Percentiles rank a stretch among this genome's conserved stretches.
Evolutionary conservation across 1,139 yeast genomes (phyloP).

Genomic region (Yamadazyma pseudoaaseri): DNA sequence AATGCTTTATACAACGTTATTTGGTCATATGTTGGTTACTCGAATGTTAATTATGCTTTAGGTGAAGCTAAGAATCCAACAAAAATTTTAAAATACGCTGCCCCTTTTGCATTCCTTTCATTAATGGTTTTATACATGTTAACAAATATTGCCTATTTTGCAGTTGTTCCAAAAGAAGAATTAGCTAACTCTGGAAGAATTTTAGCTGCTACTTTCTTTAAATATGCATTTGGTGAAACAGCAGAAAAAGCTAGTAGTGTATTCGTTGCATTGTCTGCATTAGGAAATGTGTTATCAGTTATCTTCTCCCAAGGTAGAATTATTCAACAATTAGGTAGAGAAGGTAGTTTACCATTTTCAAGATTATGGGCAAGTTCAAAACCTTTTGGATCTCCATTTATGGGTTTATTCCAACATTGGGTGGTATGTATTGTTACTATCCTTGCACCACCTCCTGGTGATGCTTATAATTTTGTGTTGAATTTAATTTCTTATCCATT

Average conservation of each 20-base stretch:
- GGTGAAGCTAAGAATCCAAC: slow-evolving; percentile 67
- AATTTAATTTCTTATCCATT: slow-evolving; percentile 51
- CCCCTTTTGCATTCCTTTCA: slow-evolving; percentile 53
- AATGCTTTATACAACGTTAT: slow-evolving; percentile 77
- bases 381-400: slow-evolving; percentile 46
- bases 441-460: slow-evolving; percentile 51
- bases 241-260: slow-evolving; percentile 51
- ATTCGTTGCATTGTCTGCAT: slow-evolving; percentile 49
- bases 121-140: slow-evolving; percentile 68
- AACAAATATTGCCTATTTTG: slow-evolving; percentile 56
- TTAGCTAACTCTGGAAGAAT: slow-evolving; percentile 43
- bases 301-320: slow-evolving; percentile 52
- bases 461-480: slow-evolving; percentile 48
- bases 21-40: slow-evolving; percentile 76
- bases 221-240: slow-evolving; percentile 41
- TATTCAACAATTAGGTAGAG: slow-evolving; percentile 48
- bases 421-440: slow-evolving; percentile 47
- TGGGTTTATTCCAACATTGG: slow-evolving; percentile 65
- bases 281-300: slow-evolving; percentile 49
- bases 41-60: slow-evolving; percentile 78
- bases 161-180: slow-evolving; percentile 53
- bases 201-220: slow-evolving; percentile 47
- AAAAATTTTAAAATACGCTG: slow-evolving; percentile 42
- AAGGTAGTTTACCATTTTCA: slow-evolving; percentile 47
- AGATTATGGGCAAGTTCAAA: slow-evolving; percentile 42